These are phyloP conservation scores for Ceratobasidium sp. DNA, from an alignment of 1,284 basidiomycete genomes.

Conservation along the genomic window DNA sequence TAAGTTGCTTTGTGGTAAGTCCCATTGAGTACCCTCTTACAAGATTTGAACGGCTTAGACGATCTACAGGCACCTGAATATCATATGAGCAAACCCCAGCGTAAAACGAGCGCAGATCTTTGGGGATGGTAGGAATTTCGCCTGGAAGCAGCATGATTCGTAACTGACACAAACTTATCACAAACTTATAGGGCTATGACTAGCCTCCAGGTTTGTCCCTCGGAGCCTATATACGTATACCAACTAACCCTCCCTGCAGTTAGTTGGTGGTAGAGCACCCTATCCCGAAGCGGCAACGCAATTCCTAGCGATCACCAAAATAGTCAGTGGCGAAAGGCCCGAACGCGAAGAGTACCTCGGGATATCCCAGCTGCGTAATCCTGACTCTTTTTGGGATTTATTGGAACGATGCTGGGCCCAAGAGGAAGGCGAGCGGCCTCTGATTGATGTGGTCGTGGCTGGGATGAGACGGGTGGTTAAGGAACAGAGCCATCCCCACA, in stretches of 20 bases:
- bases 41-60: neutral
- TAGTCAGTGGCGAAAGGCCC: neutral
- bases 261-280: neutral
- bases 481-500: too few relatives aligned
- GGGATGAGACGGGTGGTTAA: neutral
- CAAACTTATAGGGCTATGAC: conserved; percentile 38
- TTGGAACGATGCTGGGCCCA: conserved; percentile 24
- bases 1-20: conserved; percentile 10
- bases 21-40: neutral
- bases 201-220: conserved; percentile 9
- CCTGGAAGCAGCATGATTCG: too few relatives aligned
- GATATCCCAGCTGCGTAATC: neutral
- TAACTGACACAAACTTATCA: too few relatives aligned
- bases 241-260: neutral
- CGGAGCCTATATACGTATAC: too few relatives aligned
- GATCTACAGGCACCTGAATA: conserved; percentile 12
- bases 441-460: conserved; percentile 15
- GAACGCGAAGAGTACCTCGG: neutral
- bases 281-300: neutral
- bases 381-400: conserved; percentile 16
- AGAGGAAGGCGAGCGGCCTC: neutral
- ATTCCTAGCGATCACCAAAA: neutral
- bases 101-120: conserved; percentile 13
- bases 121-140: conserved; percentile 17
- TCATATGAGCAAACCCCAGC: neutral